Conservation (phyloP, 2,329 filamentous ascomycete genomes). For the Hypoxylon sp. region DNA sequence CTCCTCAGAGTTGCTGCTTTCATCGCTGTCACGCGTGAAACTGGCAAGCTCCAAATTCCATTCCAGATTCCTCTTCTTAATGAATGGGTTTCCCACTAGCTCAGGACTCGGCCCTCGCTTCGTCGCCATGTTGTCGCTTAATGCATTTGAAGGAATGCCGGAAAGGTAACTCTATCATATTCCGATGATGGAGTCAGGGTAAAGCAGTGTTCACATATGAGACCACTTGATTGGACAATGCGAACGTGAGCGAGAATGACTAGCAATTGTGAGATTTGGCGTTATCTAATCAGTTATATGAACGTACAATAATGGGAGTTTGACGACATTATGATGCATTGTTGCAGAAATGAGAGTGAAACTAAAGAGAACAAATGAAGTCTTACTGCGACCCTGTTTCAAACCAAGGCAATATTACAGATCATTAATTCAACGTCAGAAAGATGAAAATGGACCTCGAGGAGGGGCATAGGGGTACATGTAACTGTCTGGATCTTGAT, state of each 20-base stretch:
- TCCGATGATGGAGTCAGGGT: too few species aligned
- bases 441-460: too few species aligned
- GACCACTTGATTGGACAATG: background rate
- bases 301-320: background rate
- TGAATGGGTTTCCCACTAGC: slow-evolving; percentile 62
- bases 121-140: slow-evolving; percentile 44
- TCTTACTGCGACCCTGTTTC: background rate
- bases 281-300: background rate
- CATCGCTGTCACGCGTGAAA: slow-evolving; percentile 26
- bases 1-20: slow-evolving; percentile 36
- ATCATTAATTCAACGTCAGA: too few species aligned
- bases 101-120: slow-evolving; percentile 55
- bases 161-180: background rate
- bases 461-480: background rate
- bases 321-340: background rate
- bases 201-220: background rate
- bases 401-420: background rate
- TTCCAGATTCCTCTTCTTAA: slow-evolving; percentile 63
- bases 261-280: background rate
- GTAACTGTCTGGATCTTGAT: background rate
- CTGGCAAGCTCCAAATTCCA: slow-evolving; percentile 58
- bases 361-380: background rate
- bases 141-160: background rate
- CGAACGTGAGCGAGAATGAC: background rate
- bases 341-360: background rate